phyloP scores from a whole-genome alignment of 2,329 filamentous ascomycete species.

The Pyricularia sp. region DNA sequence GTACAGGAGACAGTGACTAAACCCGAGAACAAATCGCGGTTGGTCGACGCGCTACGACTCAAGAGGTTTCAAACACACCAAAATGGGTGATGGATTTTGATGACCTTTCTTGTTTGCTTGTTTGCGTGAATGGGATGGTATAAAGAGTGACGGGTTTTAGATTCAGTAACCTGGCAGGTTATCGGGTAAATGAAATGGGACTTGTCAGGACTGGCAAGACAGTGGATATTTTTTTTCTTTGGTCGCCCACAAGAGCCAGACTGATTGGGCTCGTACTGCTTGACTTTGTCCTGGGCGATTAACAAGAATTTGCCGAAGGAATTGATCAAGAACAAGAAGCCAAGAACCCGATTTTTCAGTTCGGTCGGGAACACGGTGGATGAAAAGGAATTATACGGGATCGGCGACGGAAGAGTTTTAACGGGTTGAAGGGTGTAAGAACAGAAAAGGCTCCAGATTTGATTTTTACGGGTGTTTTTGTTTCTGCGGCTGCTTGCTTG shows the following conservation, averaged over 20 bases:
- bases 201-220: neutral
- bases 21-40: neutral
- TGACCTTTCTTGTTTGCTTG: neutral
- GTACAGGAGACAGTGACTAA: neutral
- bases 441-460: neutral
- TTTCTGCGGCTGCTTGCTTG: neutral
- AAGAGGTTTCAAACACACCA: neutral
- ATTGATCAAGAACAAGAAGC: neutral
- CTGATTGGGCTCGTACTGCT: neutral
- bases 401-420: neutral
- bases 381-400: neutral
- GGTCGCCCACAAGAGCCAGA: neutral
- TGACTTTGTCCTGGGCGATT: neutral
- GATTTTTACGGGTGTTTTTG: neutral
- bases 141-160: neutral
- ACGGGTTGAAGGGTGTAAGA: neutral
- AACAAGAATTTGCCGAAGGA: neutral
- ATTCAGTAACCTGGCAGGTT: neutral
- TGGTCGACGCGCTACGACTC: neutral
- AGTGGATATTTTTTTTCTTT: constrained; percentile 3
- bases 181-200: neutral
- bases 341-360: neutral
- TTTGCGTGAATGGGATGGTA: neutral
- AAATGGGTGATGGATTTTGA: neutral
- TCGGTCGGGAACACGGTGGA: neutral